These are phyloP conservation scores for Epichloe gansuensis DNA, from an alignment of 2,329 filamentous ascomycete genomes.

Conservation along the genomic window DNA sequence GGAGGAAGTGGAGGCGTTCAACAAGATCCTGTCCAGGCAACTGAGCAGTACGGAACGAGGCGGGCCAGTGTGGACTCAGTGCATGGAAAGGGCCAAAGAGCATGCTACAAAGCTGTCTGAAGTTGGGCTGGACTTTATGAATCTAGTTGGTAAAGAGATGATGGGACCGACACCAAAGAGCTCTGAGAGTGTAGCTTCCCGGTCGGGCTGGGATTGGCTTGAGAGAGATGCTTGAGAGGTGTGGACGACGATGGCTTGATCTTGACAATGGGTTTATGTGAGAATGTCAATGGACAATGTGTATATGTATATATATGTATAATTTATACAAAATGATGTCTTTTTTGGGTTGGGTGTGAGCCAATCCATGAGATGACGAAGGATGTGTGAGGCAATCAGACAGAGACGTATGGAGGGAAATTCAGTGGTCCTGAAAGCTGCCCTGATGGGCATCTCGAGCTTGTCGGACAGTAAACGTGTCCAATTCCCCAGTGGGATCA, in stretches of 20 bases:
- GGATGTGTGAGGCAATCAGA: not conserved
- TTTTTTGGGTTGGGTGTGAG: not conserved
- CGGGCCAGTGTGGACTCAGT: constrained; percentile 69
- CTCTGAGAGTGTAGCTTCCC: constrained; percentile 9
- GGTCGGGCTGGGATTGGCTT: constrained; percentile 20
- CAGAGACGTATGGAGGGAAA: no score
- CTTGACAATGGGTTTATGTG: not conserved
- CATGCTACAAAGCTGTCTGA: constrained; percentile 72
- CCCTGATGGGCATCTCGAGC: no score
- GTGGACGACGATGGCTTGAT: not conserved
- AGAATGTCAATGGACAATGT: not conserved
- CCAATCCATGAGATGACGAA: not conserved
- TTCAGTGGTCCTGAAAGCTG: no score
- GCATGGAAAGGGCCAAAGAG: constrained; percentile 67
- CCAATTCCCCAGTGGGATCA: no score
- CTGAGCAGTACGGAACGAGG: constrained; percentile 72
- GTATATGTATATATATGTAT: not conserved
- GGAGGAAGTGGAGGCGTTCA: constrained; percentile 84
- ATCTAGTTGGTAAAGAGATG: constrained; percentile 56
- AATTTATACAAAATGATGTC: not conserved
- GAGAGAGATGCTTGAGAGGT: constrained; percentile 8
- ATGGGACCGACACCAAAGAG: constrained; percentile 16
- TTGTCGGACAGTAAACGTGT: no score
- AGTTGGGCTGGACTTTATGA: constrained; percentile 81
- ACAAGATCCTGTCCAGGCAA: constrained; percentile 68